Evolutionary conservation across 2,329 filamentous ascomycete species (phyloP), one percentile per base, ranked within the genome.

Genomic region (Coleophoma eucalyptorum): DNA sequence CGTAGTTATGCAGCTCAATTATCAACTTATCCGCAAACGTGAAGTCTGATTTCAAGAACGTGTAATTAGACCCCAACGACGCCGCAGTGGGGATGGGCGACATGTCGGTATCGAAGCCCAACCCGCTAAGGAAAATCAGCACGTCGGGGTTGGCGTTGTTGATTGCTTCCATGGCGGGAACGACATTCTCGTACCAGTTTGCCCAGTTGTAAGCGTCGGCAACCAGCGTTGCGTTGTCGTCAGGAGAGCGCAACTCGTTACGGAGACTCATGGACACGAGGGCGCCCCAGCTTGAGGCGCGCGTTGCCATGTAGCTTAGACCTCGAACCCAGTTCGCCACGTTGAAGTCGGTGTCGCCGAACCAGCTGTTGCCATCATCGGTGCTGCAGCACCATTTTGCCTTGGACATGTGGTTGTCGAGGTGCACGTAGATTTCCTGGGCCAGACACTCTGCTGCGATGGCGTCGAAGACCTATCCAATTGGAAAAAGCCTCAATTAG

Each of bases 401-500:
- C 43, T 70, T 73, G 10, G 78, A 82, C 54, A 84, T 76, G 62
- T 84, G 81, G 60, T 84, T 84, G 63, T 84, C 80, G 0, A 84
- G 69, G 54, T 82, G 77, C 5, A 84, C 68, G 55, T 81, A 80
- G 48, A 84, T 75, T 15, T 79, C 60, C 56, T 82, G 80, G 20
- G 69, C 73, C 0, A 74, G 68, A 32, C 77, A 75, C 59, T 84
- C 83, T 0, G 72, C 76, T 1, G 80, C 83, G 3, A 87, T 76
- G 3, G 81, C 81, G 58, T 87, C 82, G 60, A 79, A 87, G 0
- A 84, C 74, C 61, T 64, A 26, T 7, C 26, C 26, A 26, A 26
- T 5, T 8, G 10, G 26, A 8, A 26, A 26, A 26, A 7, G 21
- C 7, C 21, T 26, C 21, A 26, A 7, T 26, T 8, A 26, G 26